Evolutionary conservation across 2,329 filamentous ascomycete species (phyloP).

Genomic region (Penicillium sp.): DNA sequence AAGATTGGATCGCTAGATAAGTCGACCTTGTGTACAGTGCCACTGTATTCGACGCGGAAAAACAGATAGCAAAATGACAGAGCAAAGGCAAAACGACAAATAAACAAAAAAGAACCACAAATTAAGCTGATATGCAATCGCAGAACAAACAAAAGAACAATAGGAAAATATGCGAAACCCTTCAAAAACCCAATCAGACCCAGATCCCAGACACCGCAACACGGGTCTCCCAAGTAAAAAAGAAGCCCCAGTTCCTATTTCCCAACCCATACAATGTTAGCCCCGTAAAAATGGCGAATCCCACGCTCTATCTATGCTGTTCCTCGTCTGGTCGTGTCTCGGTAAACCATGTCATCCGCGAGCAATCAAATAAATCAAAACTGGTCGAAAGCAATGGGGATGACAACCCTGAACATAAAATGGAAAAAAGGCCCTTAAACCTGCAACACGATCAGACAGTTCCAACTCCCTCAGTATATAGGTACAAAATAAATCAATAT

Average conservation of each 20-base stretch:
- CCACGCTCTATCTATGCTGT: conserved; percentile 25
- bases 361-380: conserved; percentile 18
- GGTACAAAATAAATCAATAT: conserved; percentile 11
- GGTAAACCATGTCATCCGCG: conserved; percentile 26
- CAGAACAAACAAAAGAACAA: conserved; percentile 13
- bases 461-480: conserved; percentile 7
- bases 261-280: conserved; percentile 22
- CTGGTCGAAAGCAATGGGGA: conserved; percentile 3
- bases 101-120: conserved; percentile 4
- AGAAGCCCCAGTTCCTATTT: conserved; percentile 13
- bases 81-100: conserved; percentile 1
- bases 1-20: conserved; percentile 1
- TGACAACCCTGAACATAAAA: conserved; percentile 17
- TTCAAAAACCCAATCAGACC: conserved; percentile 10
- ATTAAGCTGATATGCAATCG: conserved; percentile 19
- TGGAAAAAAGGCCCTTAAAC: conserved; percentile 2
- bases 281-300: conserved; percentile 18
- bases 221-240: conserved; percentile 18
- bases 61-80: background rate
- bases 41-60: conserved; percentile 15
- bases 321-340: conserved; percentile 31
- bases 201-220: conserved; percentile 24
- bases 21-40: conserved; percentile 8
- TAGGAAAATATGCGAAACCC: background rate
- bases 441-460: conserved; percentile 10